phyloP scores from a whole-genome alignment of 176 grass and related monocot species.

The Urochloa ruziziensis region DNA sequence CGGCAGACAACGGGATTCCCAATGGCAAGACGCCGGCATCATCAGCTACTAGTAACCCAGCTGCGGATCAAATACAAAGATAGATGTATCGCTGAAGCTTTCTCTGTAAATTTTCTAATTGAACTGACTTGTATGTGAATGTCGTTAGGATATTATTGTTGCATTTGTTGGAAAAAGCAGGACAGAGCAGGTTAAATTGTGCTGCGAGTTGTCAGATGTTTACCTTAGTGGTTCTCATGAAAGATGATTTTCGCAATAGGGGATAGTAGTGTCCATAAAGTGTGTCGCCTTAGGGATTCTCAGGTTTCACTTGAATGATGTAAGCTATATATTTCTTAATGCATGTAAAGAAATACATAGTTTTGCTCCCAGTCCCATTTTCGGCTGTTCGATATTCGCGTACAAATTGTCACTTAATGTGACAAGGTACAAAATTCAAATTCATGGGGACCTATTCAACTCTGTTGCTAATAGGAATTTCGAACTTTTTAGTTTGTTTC shows the following conservation, averaged over 20 bases:
- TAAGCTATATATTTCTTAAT: slow-evolving; percentile 24
- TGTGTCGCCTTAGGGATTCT: slow-evolving; percentile 22
- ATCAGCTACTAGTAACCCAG: slow-evolving; percentile 56
- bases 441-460: too few relatives aligned
- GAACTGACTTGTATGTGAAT: slow-evolving; percentile 42
- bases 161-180: slow-evolving; percentile 31
- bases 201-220: slow-evolving; percentile 22
- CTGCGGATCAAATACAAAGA: slow-evolving; percentile 71
- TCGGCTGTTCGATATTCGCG: not conserved
- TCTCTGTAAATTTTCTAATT: slow-evolving; percentile 52
- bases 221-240: not conserved
- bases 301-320: slow-evolving; percentile 30
- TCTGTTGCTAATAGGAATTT: too few relatives aligned
- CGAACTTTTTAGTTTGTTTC: too few relatives aligned
- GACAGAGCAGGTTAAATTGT: slow-evolving; percentile 26
- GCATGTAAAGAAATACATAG: slow-evolving; percentile 39
- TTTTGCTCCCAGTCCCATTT: not conserved
- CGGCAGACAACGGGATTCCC: slow-evolving; percentile 52
- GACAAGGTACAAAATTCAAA: too few relatives aligned
- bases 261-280: slow-evolving; percentile 32
- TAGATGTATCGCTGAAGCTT: slow-evolving; percentile 32
- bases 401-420: too few relatives aligned
- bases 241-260: slow-evolving; percentile 27
- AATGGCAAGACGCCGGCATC: slow-evolving; percentile 56
- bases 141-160: slow-evolving; percentile 42